phyloP scores from a whole-genome alignment of 169 alveolate genomes.

The Babesia bovis region DNA sequence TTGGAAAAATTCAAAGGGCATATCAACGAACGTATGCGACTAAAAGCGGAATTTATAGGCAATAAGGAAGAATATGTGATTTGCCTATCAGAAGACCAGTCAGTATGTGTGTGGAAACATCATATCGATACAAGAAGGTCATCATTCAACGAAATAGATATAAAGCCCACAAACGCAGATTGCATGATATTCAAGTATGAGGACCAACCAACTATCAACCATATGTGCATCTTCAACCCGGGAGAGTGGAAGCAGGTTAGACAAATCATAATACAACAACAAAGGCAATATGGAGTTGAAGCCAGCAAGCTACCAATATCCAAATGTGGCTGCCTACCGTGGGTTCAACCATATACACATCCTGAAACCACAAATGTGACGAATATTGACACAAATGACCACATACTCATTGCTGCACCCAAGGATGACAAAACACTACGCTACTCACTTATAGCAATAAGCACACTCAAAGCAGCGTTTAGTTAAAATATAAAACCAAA shows the following conservation, averaged over 20 bases:
- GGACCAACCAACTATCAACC: not conserved
- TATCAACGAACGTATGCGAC: not conserved
- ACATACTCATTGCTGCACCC: constrained; percentile 9
- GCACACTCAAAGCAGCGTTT: not conserved
- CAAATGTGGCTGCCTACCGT: not conserved
- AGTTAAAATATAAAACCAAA: not conserved
- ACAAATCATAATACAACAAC: not conserved
- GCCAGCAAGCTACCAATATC: not conserved
- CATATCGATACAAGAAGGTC: not conserved
- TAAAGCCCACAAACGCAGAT: not conserved
- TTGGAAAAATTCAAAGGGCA: constrained; percentile 59
- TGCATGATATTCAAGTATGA: constrained; percentile 5
- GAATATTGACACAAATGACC: constrained; percentile 1
- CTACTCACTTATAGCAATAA: constrained; percentile 5
- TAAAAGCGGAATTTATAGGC: constrained; percentile 41
- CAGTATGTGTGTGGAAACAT: constrained; percentile 46
- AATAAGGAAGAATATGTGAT: constrained; percentile 33
- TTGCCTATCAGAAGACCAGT: constrained; percentile 33
- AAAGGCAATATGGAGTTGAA: not conserved
- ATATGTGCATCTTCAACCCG: constrained; percentile 27
- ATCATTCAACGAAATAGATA: not conserved
- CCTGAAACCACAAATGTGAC: constrained; percentile 3
- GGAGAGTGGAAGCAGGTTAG: constrained; percentile 44
- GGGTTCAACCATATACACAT: not conserved
- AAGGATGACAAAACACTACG: not conserved